A percentile compares a stretch with the other conserved stretches of the same genome.
phyloP scores from a whole-genome alignment of 306 rosid species.

The Sindora glabra region DNA sequence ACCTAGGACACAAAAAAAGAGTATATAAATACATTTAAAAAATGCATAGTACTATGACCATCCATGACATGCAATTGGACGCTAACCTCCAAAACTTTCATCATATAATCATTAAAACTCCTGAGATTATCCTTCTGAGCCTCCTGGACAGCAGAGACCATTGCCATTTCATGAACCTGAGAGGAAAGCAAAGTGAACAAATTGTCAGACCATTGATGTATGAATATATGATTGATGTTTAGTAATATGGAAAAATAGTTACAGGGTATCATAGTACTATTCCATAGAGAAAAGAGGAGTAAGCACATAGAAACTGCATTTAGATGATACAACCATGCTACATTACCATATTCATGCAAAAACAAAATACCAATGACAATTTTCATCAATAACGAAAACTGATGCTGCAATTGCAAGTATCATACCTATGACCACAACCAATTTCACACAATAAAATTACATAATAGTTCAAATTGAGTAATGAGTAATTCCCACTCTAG shows the following conservation, averaged over 20 bases:
- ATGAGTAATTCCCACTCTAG: too few relatives aligned
- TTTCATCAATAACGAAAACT: background rate
- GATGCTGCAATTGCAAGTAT: background rate
- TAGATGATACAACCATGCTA: background rate
- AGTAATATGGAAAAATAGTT: too few relatives aligned
- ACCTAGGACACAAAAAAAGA: too few relatives aligned
- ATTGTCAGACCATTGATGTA: too few relatives aligned
- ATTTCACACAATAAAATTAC: too few relatives aligned
- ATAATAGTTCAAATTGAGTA: too few relatives aligned
- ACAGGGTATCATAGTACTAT: constrained; percentile 1
- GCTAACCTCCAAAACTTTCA: constrained; percentile 93
- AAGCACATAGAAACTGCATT: constrained; percentile 2
- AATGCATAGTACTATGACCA: constrained; percentile 4
- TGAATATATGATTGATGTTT: background rate
- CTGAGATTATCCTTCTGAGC: constrained; percentile 94
- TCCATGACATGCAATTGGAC: constrained; percentile 2
- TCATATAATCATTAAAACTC: constrained; percentile 87
- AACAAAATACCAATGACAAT: constrained; percentile 1
- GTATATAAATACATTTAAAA: too few relatives aligned
- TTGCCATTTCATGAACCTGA: constrained; percentile 97
- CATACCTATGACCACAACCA: background rate
- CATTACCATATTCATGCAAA: background rate
- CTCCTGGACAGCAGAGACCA: constrained; percentile 95
- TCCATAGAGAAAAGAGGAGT: background rate
- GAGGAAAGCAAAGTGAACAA: too few relatives aligned